These are phyloP conservation scores for Thraustochytrium striatum DNA, from an alignment of 352 stramenopile genomes.

Conservation along the genomic window DNA sequence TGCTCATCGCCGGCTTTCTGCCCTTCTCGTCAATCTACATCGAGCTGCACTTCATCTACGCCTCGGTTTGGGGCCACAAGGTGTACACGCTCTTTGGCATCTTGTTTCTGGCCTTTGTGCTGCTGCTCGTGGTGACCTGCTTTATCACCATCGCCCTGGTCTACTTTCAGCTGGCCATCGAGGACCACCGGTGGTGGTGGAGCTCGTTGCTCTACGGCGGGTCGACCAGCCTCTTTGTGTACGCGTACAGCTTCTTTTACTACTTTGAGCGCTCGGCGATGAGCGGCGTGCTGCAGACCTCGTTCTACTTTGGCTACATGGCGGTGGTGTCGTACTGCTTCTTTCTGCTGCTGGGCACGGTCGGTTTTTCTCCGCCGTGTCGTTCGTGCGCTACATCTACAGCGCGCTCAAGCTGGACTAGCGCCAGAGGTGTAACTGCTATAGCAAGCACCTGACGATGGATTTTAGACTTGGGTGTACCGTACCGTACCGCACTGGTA, in stretches of 20 bases:
- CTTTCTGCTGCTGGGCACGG: slow-evolving; percentile 93
- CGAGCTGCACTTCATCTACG: slow-evolving; percentile 96
- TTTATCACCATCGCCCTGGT: slow-evolving; percentile 95
- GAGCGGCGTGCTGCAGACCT: slow-evolving; percentile 88
- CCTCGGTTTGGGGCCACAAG: slow-evolving; percentile 93
- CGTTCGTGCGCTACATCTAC: slow-evolving; percentile 97
- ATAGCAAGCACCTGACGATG: no score
- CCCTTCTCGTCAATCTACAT: slow-evolving; percentile 97
- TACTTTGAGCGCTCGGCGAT: slow-evolving; percentile 89
- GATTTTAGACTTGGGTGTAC: no score
- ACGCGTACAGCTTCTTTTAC: slow-evolving; percentile 91
- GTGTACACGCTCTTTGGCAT: slow-evolving; percentile 98
- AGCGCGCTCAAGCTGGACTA: slow-evolving; percentile 92
- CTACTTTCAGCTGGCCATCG: slow-evolving; percentile 93
- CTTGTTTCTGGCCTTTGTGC: slow-evolving; percentile 87
- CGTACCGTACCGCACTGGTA: no score
- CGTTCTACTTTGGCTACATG: slow-evolving; percentile 98
- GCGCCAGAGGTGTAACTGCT: no score
- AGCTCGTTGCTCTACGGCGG: slow-evolving; percentile 87
- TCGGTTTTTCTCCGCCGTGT: slow-evolving; percentile 89
- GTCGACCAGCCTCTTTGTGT: slow-evolving; percentile 89
- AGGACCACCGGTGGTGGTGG: slow-evolving; percentile 97
- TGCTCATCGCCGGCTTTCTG: slow-evolving; percentile 88
- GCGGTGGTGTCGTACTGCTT: slow-evolving; percentile 90
- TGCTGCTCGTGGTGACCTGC: slow-evolving; percentile 90